Evolutionary conservation across 2,329 filamentous ascomycete genomes (phyloP), one percentile per base, ranked within the genome.

Genomic region (Bipolaris cookei): DNA sequence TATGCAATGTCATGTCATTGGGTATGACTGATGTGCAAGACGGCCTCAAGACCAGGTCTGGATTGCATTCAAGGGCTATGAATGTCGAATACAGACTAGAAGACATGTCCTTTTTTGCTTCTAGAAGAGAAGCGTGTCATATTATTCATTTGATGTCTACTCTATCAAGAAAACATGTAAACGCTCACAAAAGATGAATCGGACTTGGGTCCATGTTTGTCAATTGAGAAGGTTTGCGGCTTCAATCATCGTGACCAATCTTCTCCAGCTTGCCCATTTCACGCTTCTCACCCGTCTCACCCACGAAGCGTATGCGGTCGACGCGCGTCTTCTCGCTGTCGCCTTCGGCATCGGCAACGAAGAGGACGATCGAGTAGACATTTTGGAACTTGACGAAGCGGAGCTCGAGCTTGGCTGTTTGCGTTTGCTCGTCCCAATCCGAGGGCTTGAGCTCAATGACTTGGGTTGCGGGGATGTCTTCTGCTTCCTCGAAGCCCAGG

Each of bases 301-400:
- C 95, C 71, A 98, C 88, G 53, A 98, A 81, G 67, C 87, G 84
- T 64, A 95, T 78, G 49, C 91, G 84, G 77, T 95, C 91, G 47
- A 99, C 77, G 54, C 95, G 88, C 56, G 95, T 89, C 81, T 91
- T 93, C 74, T 98, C 93, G 41, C 88, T 86, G 49, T 91, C 89
- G 52, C 94, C 90, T 2, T 92, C 93, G 3, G 79, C 80, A 73
- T 96, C 89, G 51, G 90, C 90, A 32, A 99, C 88, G 76, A 97
- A 99, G 10, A 99, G 68, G 16, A 96, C 89, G 68, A 99, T 74
- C 60, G 88, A 95, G 58, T 87, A 90, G 51, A 97, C 90, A 73
- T 92, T 96, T 80, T 98, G 95, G 82, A 98, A 99, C 80, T 97
- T 97, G 78, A 99, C 95, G 72, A 94, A 97, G 13, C 93, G 90